phyloP scores from a whole-genome alignment of 208 protist genomes.

The Acanthamoeba castellanii region DNA sequence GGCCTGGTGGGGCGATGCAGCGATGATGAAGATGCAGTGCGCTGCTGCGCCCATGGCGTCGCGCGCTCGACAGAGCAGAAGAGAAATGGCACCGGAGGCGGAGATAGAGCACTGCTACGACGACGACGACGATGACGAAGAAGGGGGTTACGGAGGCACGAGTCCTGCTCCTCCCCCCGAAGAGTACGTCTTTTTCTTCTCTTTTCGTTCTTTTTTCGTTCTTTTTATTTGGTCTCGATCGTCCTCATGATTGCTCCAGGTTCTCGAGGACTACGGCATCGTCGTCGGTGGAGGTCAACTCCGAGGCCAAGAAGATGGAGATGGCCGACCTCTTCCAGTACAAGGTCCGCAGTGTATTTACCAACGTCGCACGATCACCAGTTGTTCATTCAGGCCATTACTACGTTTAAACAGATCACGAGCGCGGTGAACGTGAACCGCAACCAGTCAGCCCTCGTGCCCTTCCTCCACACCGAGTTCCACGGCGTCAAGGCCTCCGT shows the following conservation, averaged over 20 bases:
- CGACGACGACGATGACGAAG: background rate
- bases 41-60: no score
- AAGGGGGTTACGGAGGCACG: no score
- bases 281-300: conserved; percentile 26
- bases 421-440: conserved; percentile 33
- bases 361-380: no score
- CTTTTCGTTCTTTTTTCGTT: background rate
- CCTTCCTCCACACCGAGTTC: background rate
- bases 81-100: no score
- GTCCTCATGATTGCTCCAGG: background rate
- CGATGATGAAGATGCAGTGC: no score
- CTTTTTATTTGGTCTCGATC: background rate
- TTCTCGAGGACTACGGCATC: background rate
- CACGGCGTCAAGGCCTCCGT: conserved; percentile 28
- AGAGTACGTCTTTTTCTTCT: background rate
- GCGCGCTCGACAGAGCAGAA: no score
- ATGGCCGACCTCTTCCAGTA: conserved; percentile 52
- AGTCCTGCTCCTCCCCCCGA: background rate
- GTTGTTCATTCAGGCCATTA: no score
- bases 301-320: conserved; percentile 32
- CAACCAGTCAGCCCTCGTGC: conserved; percentile 35
- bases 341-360: background rate
- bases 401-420: background rate
- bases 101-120: no score
- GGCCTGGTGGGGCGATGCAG: no score